These are phyloP conservation scores for Colletotrichum somersetense DNA, from an alignment of 2,329 filamentous ascomycete genomes.

Conservation along the genomic window DNA sequence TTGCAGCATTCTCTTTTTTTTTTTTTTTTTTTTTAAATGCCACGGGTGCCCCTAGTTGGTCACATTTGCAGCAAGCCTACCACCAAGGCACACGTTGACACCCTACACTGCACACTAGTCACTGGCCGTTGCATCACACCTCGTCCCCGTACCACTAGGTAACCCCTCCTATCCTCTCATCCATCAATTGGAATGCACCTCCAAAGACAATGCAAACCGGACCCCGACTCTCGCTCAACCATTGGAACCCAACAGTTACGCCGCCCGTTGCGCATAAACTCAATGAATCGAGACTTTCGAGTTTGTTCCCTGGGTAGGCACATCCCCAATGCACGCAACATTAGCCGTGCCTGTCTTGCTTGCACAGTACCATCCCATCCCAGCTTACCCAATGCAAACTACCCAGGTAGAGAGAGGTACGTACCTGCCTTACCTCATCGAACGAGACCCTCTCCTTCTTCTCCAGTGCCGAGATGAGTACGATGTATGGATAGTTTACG, in stretches of 20 bases:
- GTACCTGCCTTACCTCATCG: background rate
- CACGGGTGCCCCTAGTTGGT: constrained; percentile 32
- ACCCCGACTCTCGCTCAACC: constrained; percentile 31
- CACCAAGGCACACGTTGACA: background rate
- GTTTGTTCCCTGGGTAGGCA: background rate
- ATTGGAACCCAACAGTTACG: constrained; percentile 37
- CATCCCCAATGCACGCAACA: no score
- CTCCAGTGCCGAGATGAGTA: background rate
- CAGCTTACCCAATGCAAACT: background rate
- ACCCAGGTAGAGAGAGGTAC: background rate
- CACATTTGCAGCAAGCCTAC: constrained; percentile 27
- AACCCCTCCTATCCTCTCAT: background rate
- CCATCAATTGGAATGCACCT: constrained; percentile 6
- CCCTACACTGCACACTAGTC: background rate
- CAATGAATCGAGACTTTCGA: constrained; percentile 5
- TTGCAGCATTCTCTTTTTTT: background rate
- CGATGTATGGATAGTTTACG: no score
- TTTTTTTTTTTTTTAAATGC: constrained; percentile 35
- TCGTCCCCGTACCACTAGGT: background rate
- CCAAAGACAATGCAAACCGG: background rate
- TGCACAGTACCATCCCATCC: background rate
- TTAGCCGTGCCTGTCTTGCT: no score
- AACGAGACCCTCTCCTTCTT: background rate
- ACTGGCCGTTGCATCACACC: constrained; percentile 11
- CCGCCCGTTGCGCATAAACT: constrained; percentile 26